Evolutionary conservation across 1,139 yeast genomes (phyloP).

Genomic region (Hyphopichia burtonii): DNA sequence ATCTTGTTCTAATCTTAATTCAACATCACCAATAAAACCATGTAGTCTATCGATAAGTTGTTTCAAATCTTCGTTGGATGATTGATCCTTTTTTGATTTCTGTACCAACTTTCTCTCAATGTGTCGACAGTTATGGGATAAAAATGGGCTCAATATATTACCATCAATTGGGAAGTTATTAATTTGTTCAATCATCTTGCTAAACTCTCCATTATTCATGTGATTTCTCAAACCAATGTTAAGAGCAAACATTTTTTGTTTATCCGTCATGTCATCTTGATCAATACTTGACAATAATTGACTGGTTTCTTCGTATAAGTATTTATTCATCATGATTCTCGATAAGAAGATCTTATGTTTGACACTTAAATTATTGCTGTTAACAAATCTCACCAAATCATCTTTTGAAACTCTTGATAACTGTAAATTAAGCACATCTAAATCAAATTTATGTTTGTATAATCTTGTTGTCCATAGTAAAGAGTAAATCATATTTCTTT

Average conservation of each 20-base stretch:
- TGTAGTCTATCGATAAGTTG: conserved; percentile 17
- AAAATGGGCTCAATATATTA: conserved; percentile 33
- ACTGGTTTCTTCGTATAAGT: conserved; percentile 23
- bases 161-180: conserved; percentile 31
- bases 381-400: conserved; percentile 17
- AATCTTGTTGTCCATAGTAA: conserved; percentile 20
- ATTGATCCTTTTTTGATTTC: conserved; percentile 8
- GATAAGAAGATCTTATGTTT: conserved; percentile 32
- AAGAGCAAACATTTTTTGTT: conserved; percentile 23
- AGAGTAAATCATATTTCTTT: conserved; percentile 20
- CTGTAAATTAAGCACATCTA: conserved; percentile 21
- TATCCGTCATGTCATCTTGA: conserved; percentile 23
- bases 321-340: conserved; percentile 30
- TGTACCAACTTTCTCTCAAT: conserved; percentile 24
- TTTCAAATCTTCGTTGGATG: background rate
- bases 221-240: conserved; percentile 22
- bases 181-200: conserved; percentile 17
- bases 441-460: conserved; percentile 14
- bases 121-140: conserved; percentile 29
- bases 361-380: conserved; percentile 15
- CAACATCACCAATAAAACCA: conserved; percentile 36
- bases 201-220: conserved; percentile 18
- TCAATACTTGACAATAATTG: conserved; percentile 22
- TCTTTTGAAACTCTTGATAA: conserved; percentile 15
- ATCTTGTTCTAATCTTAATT: conserved; percentile 29